Evolutionary conservation across 75 land plant genomes (phyloP).

Genomic region (Selaginella tamariscina): DNA sequence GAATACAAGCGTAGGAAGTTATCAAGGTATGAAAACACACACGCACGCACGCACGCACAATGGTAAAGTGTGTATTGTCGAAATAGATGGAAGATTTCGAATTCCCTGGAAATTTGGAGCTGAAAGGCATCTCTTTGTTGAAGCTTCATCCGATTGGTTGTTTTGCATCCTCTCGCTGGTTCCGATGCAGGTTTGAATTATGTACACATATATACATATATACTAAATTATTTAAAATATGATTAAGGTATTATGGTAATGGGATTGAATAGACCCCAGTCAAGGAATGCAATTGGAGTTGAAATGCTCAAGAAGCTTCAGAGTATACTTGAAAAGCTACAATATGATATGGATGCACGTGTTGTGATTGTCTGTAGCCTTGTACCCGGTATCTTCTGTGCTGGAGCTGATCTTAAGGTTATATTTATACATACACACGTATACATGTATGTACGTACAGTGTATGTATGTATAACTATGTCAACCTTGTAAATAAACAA

Average conservation of each 20-base stretch:
- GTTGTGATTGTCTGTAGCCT: conserved; percentile 54
- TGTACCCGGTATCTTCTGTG: conserved; percentile 84
- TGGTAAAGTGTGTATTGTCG: too few species aligned
- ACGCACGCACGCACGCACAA: too few species aligned
- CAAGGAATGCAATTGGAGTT: conserved; percentile 71
- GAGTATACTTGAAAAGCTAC: conserved; percentile 36
- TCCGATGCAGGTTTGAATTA: conserved; percentile 24
- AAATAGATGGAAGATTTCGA: too few species aligned
- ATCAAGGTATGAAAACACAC: too few species aligned
- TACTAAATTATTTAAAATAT: too few species aligned
- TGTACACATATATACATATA: too few species aligned
- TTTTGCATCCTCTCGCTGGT: conserved; percentile 14
- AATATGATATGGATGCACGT: conserved; percentile 43
- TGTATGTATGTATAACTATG: neutral
- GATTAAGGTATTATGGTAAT: conserved; percentile 82
- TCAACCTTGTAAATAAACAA: neutral
- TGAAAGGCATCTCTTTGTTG: too few species aligned
- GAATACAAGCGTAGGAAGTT: too few species aligned
- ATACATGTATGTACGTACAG: neutral
- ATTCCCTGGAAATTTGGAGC: too few species aligned
- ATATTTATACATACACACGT: neutral
- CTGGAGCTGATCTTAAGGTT: conserved; percentile 99
- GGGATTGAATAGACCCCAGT: conserved; percentile 56
- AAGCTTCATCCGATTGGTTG: conserved; percentile 19
- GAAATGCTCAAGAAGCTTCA: conserved; percentile 59